Evolutionary conservation across 2,329 filamentous ascomycete genomes (phyloP).

Genomic region (Fusarium sp.): DNA sequence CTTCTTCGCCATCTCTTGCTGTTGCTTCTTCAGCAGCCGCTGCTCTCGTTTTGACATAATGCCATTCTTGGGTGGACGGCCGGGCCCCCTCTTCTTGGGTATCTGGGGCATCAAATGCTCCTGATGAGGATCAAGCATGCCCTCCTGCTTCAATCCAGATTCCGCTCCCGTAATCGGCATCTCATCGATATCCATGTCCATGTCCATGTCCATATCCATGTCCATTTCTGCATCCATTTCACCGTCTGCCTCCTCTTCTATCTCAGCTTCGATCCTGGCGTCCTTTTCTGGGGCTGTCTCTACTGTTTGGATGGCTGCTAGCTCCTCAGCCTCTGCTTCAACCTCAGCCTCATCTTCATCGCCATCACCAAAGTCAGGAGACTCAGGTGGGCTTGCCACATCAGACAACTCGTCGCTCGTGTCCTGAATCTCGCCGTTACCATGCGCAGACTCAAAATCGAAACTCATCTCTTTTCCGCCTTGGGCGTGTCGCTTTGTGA

Average conservation of each 20-base stretch:
- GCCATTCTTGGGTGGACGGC: constrained; percentile 84
- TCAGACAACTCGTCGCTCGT: constrained; percentile 66
- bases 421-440: constrained; percentile 66
- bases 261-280: constrained; percentile 44
- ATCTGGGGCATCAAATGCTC: constrained; percentile 54
- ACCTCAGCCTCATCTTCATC: constrained; percentile 48
- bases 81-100: constrained; percentile 78
- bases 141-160: constrained; percentile 46
- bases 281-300: constrained; percentile 47
- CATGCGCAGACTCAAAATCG: constrained; percentile 74
- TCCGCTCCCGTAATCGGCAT: constrained; percentile 42
- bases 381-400: constrained; percentile 55
- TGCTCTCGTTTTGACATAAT: constrained; percentile 85
- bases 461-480: constrained; percentile 79
- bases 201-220: constrained; percentile 35
- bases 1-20: constrained; percentile 62
- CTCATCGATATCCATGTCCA: constrained; percentile 42
- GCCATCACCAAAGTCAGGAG: constrained; percentile 55
- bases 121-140: constrained; percentile 50
- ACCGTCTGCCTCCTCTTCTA: constrained; percentile 27
- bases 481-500: constrained; percentile 63
- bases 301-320: constrained; percentile 36
- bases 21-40: constrained; percentile 69
- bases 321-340: constrained; percentile 37
- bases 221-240: constrained; percentile 31